These are phyloP conservation scores for Phytophthora tentaculata DNA, from an alignment of 352 stramenopile genomes.

Conservation along the genomic window DNA sequence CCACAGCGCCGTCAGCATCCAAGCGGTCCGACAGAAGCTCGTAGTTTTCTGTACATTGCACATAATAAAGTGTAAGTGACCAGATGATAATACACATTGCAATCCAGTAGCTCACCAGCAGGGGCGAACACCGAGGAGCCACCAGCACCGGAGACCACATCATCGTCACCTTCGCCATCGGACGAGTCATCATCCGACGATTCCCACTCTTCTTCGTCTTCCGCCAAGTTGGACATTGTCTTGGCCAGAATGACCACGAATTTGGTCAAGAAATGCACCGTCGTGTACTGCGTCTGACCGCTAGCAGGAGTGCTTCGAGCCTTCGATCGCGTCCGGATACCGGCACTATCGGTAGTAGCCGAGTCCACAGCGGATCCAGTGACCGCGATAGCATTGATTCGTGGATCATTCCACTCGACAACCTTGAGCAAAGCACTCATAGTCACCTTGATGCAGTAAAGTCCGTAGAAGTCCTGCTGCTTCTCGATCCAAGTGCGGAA, in stretches of 20 bases:
- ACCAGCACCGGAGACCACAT: slow-evolving; percentile 9
- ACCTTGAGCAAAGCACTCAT: slow-evolving; percentile 79
- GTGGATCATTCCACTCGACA: slow-evolving; percentile 75
- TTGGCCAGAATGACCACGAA: slow-evolving; percentile 77
- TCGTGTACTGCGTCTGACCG: slow-evolving; percentile 52
- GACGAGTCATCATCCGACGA: slow-evolving; percentile 75
- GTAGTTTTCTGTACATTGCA: slow-evolving; percentile 56
- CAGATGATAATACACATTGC: not conserved
- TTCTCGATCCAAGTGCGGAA: slow-evolving; percentile 86
- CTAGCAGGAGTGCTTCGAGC: slow-evolving; percentile 38
- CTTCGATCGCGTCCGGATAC: slow-evolving; percentile 69
- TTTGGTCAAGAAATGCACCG: slow-evolving; percentile 84
- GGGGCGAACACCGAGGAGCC: slow-evolving; percentile 73
- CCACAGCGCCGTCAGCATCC: slow-evolving; percentile 39
- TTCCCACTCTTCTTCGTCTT: slow-evolving; percentile 83
- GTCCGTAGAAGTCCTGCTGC: slow-evolving; percentile 83
- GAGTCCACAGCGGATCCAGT: slow-evolving; percentile 54
- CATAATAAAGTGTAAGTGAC: slow-evolving; percentile 12
- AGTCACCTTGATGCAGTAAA: slow-evolving; percentile 87
- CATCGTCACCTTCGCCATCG: slow-evolving; percentile 60
- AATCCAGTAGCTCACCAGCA: slow-evolving; percentile 48
- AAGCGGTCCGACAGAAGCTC: slow-evolving; percentile 75
- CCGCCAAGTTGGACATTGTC: slow-evolving; percentile 68
- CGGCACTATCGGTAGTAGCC: slow-evolving; percentile 6
- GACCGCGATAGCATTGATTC: slow-evolving; percentile 70